Conservation (phyloP, 83 land plant genomes). For the Picea abies region DNA sequence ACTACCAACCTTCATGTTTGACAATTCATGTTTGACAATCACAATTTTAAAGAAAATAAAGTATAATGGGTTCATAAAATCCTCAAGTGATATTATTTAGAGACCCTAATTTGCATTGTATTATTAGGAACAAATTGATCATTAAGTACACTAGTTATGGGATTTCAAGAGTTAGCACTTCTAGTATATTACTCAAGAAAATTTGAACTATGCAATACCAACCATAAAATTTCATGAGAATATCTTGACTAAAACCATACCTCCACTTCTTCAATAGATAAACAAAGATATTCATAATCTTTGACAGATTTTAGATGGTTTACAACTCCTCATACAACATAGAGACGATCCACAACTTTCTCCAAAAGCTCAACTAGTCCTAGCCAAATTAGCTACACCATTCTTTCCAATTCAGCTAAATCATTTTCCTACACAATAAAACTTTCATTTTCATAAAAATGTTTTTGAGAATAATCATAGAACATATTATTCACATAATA, state of each 20-base stretch:
- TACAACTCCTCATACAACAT: slow-evolving; percentile 79
- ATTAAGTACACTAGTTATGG: background rate
- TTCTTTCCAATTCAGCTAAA: slow-evolving; percentile 67
- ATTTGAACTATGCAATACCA: background rate
- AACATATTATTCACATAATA: background rate
- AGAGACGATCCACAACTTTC: slow-evolving; percentile 64
- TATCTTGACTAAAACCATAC: slow-evolving; percentile 26
- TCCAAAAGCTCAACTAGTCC: slow-evolving; percentile 64
- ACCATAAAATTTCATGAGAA: background rate
- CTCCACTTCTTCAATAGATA: slow-evolving; percentile 87
- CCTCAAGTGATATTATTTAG: background rate
- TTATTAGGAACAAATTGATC: background rate
- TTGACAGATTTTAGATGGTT: slow-evolving; percentile 85
- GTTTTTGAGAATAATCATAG: background rate
- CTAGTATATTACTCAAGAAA: background rate
- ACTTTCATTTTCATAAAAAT: background rate
- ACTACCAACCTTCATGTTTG: background rate
- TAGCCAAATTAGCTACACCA: slow-evolving; percentile 70
- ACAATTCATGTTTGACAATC: slow-evolving; percentile 14
- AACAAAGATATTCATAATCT: slow-evolving; percentile 74
- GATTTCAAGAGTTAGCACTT: background rate
- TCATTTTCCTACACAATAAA: slow-evolving; percentile 52
- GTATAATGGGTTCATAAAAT: background rate
- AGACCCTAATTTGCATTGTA: background rate
- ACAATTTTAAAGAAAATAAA: background rate